Evolutionary conservation across 2,329 filamentous ascomycete genomes (phyloP), one percentile per base, ranked within the genome.

Genomic region (Periconia sp.): DNA sequence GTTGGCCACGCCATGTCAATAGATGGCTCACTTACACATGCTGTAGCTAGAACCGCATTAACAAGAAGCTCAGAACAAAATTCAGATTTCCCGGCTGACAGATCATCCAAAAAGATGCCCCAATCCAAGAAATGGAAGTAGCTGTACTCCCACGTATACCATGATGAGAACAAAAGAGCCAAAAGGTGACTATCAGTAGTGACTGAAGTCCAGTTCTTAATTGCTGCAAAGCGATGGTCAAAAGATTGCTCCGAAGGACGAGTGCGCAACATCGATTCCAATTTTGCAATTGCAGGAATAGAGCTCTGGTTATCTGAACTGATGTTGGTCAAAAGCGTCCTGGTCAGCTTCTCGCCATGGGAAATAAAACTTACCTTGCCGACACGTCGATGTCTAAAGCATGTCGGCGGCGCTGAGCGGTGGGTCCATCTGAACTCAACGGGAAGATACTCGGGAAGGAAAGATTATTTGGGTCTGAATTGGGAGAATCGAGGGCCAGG

Each of bases 1-100:
- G 23, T 15, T 33, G 31, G 31, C 14, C 31, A 47, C 19, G 3
- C 7, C 13, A n/a, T 11, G 10, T 15, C 18, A 19, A 15, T 27
- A 8, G 23, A 11, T 10, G 2, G 10, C 41, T 17, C 2, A 66
- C 68, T 55, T 59, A 71, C 68, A 53, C 65, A 61, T 48, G 65
- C 68, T 27, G 62, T 64, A 45, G 63, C 65, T n/a, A 71, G 52
- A 14, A 71, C 18, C 13, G 62, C 60, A 49, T 71, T 69, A 9
- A 71, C 64, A 9, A 71, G 59, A 14, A 71, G 57, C 20, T 62
- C 52, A 6, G 68, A 71, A 47, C 68, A 71, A 43, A 69, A 71
- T 33, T 65, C 60, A 7, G 50, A 58, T 18, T 58, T 50, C 0
- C 63, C 57, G 49, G 42, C 60, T 6, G 59, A 59, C 51, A 71